These are phyloP conservation scores for Pleurozium schreberi DNA, from an alignment of 225 moss, liverwort and hornwort genomes.

Conservation along the genomic window DNA sequence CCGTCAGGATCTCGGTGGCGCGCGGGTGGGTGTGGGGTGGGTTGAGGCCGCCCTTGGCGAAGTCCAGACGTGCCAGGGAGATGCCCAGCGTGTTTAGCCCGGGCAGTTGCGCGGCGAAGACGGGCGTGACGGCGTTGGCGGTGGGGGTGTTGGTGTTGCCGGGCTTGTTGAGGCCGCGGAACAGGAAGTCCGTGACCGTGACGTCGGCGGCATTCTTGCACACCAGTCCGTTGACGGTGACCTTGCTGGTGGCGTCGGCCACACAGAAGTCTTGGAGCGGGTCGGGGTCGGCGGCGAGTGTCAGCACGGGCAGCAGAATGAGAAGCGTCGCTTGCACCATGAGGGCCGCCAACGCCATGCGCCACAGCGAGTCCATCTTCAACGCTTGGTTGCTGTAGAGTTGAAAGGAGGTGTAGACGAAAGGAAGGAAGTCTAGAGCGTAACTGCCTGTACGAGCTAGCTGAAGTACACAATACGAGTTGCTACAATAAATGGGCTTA, in stretches of 20 bases:
- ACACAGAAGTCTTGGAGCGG: slow-evolving; percentile 4
- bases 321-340: background rate
- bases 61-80: background rate
- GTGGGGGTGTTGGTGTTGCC: background rate
- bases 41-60: background rate
- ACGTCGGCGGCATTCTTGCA: background rate
- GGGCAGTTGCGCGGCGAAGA: background rate
- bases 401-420: no score
- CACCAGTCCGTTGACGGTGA: background rate
- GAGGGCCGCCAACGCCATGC: background rate
- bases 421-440: background rate
- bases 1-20: background rate
- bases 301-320: background rate
- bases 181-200: background rate
- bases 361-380: background rate
- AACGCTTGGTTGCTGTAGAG: background rate
- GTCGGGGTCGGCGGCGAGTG: background rate
- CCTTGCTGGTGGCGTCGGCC: background rate
- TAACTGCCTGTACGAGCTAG: background rate
- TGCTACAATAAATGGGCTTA: background rate
- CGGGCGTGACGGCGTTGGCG: background rate
- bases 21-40: background rate
- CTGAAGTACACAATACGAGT: background rate
- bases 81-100: background rate
- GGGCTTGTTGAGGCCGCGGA: background rate